Conservation (phyloP, 805 yeast genomes). For the Jamesozyma lodderae region DNA sequence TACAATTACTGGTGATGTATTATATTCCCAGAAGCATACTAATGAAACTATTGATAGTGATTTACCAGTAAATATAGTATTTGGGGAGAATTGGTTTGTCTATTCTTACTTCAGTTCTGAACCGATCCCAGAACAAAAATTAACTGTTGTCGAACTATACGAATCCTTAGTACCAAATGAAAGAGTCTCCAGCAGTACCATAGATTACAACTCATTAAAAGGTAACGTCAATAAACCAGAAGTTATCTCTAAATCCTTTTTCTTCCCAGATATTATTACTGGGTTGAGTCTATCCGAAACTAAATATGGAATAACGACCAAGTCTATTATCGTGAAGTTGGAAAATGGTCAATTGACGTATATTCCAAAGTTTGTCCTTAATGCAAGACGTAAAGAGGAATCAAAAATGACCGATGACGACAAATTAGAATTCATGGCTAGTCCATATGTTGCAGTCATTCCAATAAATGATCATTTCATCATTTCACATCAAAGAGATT, state of each 20-base stretch:
- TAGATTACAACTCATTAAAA: conserved; percentile 11
- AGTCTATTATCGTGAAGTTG: conserved; percentile 53
- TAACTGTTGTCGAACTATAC: conserved; percentile 70
- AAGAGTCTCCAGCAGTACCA: conserved; percentile 25
- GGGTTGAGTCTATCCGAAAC: conserved; percentile 48
- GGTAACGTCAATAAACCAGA: conserved; percentile 35
- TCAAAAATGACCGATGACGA: conserved; percentile 44
- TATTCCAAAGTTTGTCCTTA: conserved; percentile 62
- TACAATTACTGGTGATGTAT: conserved; percentile 55
- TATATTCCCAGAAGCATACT: conserved; percentile 37
- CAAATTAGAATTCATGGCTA: conserved; percentile 46
- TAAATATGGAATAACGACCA: conserved; percentile 56
- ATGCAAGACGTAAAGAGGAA: conserved; percentile 59
- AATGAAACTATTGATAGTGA: conserved; percentile 36
- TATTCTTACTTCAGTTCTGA: conserved; percentile 49
- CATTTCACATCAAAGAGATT: conserved; percentile 43
- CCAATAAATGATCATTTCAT: conserved; percentile 40
- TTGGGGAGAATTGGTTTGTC: conserved; percentile 80
- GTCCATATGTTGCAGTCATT: conserved; percentile 59
- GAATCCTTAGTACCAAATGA: conserved; percentile 52
- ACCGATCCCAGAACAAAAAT: conserved; percentile 45
- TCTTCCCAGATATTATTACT: conserved; percentile 50
- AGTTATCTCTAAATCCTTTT: conserved; percentile 46
- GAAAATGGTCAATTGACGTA: conserved; percentile 53
- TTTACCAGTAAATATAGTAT: conserved; percentile 40